Evolutionary conservation across 2,329 filamentous ascomycete genomes (phyloP).

Genomic region (Monosporascus ibericus): DNA sequence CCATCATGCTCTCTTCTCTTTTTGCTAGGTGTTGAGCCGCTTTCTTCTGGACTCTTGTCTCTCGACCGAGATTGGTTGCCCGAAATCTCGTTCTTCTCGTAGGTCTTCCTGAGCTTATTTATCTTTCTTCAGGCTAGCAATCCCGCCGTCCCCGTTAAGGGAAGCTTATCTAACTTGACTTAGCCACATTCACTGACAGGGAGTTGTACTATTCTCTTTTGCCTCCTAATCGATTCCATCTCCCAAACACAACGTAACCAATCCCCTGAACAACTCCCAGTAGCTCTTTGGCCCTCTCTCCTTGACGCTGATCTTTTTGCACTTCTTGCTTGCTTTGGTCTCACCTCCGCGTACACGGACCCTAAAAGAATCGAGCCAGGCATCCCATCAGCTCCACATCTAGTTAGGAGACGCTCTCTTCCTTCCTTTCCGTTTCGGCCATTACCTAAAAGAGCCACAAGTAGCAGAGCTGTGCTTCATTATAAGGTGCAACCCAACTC

Average conservation of each 20-base stretch:
- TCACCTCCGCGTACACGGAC: neutral
- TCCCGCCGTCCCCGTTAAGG: slow-evolving; percentile 1
- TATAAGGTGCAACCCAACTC: slow-evolving; percentile 21
- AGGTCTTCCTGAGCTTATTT: neutral
- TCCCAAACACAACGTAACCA: neutral
- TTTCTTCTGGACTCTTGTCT: slow-evolving; percentile 10
- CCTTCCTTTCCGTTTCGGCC: slow-evolving; percentile 30
- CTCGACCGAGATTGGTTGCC: slow-evolving; percentile 5
- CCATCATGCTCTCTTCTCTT: slow-evolving; percentile 15
- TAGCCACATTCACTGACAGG: slow-evolving; percentile 3
- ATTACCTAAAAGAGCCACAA: slow-evolving; percentile 32
- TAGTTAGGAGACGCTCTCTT: slow-evolving; percentile 25
- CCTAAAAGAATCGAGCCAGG: slow-evolving; percentile 18
- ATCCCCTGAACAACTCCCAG: neutral
- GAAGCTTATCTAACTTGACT: slow-evolving; percentile 1
- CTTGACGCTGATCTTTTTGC: neutral
- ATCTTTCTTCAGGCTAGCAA: slow-evolving; percentile 1
- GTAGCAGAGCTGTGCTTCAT: slow-evolving; percentile 14
- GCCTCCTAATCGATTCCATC: neutral
- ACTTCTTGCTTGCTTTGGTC: neutral
- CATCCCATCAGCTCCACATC: slow-evolving; percentile 36
- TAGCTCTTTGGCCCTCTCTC: neutral
- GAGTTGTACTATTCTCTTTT: neutral
- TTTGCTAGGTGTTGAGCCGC: slow-evolving; percentile 21
- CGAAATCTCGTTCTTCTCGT: neutral